A percentile compares a stretch with the other conserved stretches of the same genome.
Evolutionary conservation across 208 protist genomes (phyloP).

Genomic region (Wallacemonas collosoma): DNA sequence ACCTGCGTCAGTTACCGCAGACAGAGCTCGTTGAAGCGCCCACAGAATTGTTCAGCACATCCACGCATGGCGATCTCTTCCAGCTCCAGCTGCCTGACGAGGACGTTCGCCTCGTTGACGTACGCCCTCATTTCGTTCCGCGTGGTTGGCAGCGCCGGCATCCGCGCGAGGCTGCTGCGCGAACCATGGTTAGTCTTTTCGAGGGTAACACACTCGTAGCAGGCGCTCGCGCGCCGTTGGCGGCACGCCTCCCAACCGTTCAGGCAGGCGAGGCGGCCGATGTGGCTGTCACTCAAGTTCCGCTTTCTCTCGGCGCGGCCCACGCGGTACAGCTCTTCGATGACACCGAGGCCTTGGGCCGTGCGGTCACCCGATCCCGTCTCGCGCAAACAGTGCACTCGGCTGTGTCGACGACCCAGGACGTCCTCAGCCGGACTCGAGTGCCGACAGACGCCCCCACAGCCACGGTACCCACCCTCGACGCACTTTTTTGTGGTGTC

Average conservation of each 20-base stretch:
- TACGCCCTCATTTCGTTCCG: neutral
- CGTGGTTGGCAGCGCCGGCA: constrained; percentile 5
- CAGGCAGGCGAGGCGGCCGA: constrained; percentile 14
- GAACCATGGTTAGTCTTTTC: constrained; percentile 50
- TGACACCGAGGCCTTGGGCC: neutral
- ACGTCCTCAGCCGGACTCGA: neutral
- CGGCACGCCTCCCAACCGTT: neutral
- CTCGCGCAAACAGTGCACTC: neutral
- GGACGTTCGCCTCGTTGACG: neutral
- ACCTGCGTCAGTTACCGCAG: constrained; percentile 50
- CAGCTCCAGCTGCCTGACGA: constrained; percentile 20
- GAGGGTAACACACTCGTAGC: constrained; percentile 17
- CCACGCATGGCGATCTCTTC: constrained; percentile 32
- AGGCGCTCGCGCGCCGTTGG: neutral
- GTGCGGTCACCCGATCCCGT: neutral
- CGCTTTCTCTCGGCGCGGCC: constrained; percentile 6
- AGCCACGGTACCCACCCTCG: neutral
- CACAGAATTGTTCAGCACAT: constrained; percentile 35
- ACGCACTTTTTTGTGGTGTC: neutral
- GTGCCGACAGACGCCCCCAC: constrained; percentile 1
- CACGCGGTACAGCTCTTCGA: neutral
- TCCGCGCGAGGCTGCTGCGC: constrained; percentile 18
- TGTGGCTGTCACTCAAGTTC: constrained; percentile 19
- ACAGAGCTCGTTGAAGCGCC: constrained; percentile 31
- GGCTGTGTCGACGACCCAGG: neutral